phyloP scores from a whole-genome alignment of 2,329 filamentous ascomycete genomes.

The Trichoderma citrinoviride region DNA sequence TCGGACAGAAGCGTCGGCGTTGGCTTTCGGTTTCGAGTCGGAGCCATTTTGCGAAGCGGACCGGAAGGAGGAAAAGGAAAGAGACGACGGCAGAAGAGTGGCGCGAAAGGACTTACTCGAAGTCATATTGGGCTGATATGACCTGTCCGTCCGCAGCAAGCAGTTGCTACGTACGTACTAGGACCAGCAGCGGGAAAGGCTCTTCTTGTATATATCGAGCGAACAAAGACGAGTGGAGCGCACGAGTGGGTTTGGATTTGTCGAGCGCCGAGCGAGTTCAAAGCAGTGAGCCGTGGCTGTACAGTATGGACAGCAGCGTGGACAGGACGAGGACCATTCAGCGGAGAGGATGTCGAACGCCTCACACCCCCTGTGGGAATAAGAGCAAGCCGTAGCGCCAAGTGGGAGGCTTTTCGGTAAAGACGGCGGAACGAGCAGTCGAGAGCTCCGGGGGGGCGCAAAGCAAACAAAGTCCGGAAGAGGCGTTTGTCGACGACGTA shows the following conservation, averaged over 20 bases:
- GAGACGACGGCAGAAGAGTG: conserved; percentile 39
- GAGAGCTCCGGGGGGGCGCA: not conserved
- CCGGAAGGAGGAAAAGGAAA: conserved; percentile 35
- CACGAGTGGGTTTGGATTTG: not conserved
- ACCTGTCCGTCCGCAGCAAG: conserved; percentile 30
- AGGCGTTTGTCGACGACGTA: conserved; percentile 1
- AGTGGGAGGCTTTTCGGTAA: conserved; percentile 7
- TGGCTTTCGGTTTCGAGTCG: conserved; percentile 27
- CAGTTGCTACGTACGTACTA: conserved; percentile 32
- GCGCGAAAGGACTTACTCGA: conserved; percentile 46
- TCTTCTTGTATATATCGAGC: conserved; percentile 19
- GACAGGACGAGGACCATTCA: not conserved
- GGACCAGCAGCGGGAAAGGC: conserved; percentile 19
- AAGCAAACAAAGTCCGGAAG: not conserved
- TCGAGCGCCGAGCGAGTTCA: conserved; percentile 2
- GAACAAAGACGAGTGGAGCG: conserved; percentile 14
- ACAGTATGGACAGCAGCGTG: not conserved
- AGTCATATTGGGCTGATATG: conserved; percentile 42
- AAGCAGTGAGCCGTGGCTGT: not conserved
- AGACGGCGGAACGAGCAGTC: not conserved
- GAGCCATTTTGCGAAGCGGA: conserved; percentile 30
- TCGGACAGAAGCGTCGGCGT: conserved; percentile 21
- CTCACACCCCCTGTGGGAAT: conserved; percentile 12
- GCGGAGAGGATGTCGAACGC: not conserved
- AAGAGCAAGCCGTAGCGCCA: not conserved